Evolutionary conservation across 306 rosid genomes (phyloP).

Genomic region (Quillaja saponaria): DNA sequence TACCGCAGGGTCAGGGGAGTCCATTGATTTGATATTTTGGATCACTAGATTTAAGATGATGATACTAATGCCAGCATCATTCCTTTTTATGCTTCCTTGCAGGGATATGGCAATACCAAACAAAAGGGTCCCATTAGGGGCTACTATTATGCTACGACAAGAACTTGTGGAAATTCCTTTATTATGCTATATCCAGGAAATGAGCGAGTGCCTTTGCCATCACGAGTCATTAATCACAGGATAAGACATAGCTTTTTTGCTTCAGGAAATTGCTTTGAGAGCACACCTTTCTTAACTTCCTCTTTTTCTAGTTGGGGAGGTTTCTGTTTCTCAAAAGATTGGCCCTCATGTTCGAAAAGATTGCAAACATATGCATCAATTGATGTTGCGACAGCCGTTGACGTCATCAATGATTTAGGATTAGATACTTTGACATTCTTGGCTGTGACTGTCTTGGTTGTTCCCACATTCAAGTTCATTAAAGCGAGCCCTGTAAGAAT

Average conservation of each 20-base stretch:
- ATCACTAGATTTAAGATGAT: too few species aligned
- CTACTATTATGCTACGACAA: conserved; percentile 33
- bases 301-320: conserved; percentile 33
- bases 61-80: conserved; percentile 3
- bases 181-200: conserved; percentile 36
- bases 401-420: conserved; percentile 89
- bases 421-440: conserved; percentile 85
- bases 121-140: conserved; percentile 37
- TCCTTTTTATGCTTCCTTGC: conserved; percentile 33
- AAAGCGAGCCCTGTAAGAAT: conserved; percentile 71
- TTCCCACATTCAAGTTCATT: conserved; percentile 78
- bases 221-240: conserved; percentile 34
- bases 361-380: conserved; percentile 44
- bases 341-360: conserved; percentile 40
- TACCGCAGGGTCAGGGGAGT: not conserved
- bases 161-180: conserved; percentile 42
- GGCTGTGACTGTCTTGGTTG: conserved; percentile 77
- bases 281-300: conserved; percentile 27
- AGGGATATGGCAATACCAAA: conserved; percentile 46
- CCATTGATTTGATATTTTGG: not conserved
- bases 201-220: conserved; percentile 38
- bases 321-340: conserved; percentile 39
- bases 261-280: conserved; percentile 38
- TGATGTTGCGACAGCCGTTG: conserved; percentile 76
- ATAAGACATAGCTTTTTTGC: conserved; percentile 35